Conservation (phyloP, 2,329 filamentous ascomycete genomes). For the Pezicula neosporulosa region DNA sequence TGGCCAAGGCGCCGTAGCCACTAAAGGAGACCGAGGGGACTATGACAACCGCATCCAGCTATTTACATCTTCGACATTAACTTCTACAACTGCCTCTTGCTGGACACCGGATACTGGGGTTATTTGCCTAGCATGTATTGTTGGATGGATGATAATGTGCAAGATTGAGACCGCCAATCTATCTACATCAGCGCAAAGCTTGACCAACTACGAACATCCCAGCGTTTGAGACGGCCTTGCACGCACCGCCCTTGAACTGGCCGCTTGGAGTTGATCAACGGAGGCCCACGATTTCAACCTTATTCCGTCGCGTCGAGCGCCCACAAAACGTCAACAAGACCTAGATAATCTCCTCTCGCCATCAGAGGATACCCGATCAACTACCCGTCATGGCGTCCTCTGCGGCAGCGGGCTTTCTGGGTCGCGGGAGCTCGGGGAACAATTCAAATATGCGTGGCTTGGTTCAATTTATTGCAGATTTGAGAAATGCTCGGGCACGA, state of each 20-base stretch:
- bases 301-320: not conserved
- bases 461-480: conserved; percentile 96
- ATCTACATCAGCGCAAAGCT: not conserved
- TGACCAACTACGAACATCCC: not conserved
- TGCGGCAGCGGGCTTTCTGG: conserved; percentile 53
- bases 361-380: not conserved
- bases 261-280: not conserved
- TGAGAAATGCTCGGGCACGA: conserved; percentile 89
- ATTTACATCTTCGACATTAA: not conserved
- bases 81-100: not conserved
- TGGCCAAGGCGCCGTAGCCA: not conserved
- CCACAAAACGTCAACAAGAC: not conserved
- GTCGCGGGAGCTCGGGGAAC: conserved; percentile 57
- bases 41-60: not conserved
- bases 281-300: too few species aligned
- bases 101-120: not conserved
- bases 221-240: not conserved
- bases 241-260: too few species aligned
- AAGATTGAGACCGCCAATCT: not conserved
- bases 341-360: not conserved
- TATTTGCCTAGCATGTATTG: not conserved
- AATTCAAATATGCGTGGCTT: conserved; percentile 75
- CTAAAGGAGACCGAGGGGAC: not conserved
- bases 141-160: not conserved
- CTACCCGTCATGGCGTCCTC: conserved; percentile 23